These are phyloP conservation scores for Whalleya microplaca DNA, from an alignment of 2,329 filamentous ascomycete species.

Conservation along the genomic window DNA sequence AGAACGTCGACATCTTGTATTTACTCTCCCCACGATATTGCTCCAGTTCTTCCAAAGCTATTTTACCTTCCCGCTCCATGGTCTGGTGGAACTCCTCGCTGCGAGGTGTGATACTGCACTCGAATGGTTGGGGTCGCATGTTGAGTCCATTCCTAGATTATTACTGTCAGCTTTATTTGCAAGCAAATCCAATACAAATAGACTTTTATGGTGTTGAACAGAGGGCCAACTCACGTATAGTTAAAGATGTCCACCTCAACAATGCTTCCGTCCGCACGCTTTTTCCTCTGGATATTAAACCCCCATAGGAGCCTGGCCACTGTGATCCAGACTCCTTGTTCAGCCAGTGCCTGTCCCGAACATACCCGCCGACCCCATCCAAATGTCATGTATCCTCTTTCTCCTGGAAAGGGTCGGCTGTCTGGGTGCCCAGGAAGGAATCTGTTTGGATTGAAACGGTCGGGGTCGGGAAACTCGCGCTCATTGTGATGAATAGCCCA, in stretches of 20 bases:
- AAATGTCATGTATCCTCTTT: slow-evolving; percentile 58
- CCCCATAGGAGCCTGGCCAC: slow-evolving; percentile 61
- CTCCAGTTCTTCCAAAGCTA: slow-evolving; percentile 55
- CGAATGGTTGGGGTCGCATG: slow-evolving; percentile 60
- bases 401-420: slow-evolving; percentile 50
- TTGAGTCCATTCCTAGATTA: slow-evolving; percentile 56
- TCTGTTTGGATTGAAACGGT: slow-evolving; percentile 48
- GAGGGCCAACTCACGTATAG: slow-evolving; percentile 50
- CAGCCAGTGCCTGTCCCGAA: slow-evolving; percentile 57
- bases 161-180: neutral
- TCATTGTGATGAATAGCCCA: slow-evolving; percentile 54
- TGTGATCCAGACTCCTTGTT: slow-evolving; percentile 63
- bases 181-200: neutral
- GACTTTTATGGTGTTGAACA: neutral
- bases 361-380: slow-evolving; percentile 60
- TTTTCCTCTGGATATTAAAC: slow-evolving; percentile 52
- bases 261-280: slow-evolving; percentile 44
- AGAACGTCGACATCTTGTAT: slow-evolving; percentile 60
- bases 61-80: slow-evolving; percentile 55
- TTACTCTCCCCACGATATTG: slow-evolving; percentile 59
- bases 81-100: slow-evolving; percentile 51
- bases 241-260: slow-evolving; percentile 60
- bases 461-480: slow-evolving; percentile 51
- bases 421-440: slow-evolving; percentile 44
- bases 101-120: slow-evolving; percentile 56